Percentiles rank a stretch among this genome's conserved stretches.
These are phyloP conservation scores for Strigomonas oncopelti DNA, from an alignment of 208 protist species.

Conservation along the genomic window DNA sequence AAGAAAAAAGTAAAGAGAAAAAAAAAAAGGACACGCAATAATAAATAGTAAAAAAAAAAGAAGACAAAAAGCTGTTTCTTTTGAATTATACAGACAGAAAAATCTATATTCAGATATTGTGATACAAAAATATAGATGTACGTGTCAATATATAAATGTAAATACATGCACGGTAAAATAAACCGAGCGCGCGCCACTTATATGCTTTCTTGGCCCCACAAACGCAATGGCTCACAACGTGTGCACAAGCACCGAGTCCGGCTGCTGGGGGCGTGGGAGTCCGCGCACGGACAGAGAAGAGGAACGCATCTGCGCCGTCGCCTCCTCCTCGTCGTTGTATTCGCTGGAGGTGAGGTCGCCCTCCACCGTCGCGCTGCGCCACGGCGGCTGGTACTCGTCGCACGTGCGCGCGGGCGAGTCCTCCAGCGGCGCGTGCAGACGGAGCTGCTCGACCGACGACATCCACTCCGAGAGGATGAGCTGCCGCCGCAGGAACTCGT, in stretches of 20 bases:
- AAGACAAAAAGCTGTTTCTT: constrained; percentile 6
- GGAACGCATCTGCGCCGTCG: constrained; percentile 7
- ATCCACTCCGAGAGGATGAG: constrained; percentile 12
- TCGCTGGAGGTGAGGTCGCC: constrained; percentile 22
- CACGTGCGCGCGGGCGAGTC: not conserved
- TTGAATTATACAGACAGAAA: not conserved
- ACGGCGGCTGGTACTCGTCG: not conserved
- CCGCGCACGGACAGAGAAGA: not conserved
- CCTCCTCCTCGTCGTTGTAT: constrained; percentile 15
- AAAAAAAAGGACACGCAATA: constrained; percentile 12
- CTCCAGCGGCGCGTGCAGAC: not conserved
- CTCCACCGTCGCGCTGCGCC: not conserved
- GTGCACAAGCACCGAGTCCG: not conserved
- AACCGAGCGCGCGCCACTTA: too few relatives aligned
- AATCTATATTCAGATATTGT: constrained; percentile 5
- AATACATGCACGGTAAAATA: too few relatives aligned
- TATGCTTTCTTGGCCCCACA: too few relatives aligned
- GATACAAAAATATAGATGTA: not conserved
- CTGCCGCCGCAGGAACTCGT: constrained; percentile 16
- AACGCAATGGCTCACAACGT: too few relatives aligned
- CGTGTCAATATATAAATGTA: too few relatives aligned
- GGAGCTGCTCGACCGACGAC: not conserved
- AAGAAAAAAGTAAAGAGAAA: not conserved
- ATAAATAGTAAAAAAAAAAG: constrained; percentile 9
- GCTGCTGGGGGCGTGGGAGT: not conserved